These are phyloP conservation scores for Encephalitozoon intestinalis DNA, from an alignment of 371 early-diverging fungal genomes.

Conservation along the genomic window DNA sequence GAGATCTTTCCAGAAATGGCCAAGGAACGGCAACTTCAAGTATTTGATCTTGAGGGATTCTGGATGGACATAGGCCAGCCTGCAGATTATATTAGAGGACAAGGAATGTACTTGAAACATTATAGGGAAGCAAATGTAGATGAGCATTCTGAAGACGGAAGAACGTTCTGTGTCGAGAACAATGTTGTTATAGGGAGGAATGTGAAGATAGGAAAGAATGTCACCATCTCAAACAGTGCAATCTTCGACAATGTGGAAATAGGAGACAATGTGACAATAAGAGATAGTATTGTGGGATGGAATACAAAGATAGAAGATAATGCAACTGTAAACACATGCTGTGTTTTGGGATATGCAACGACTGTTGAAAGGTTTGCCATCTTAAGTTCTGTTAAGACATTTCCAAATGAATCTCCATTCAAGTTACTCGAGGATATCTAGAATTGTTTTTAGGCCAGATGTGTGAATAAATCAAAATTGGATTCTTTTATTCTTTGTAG, in stretches of 20 bases:
- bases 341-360: constrained; percentile 28
- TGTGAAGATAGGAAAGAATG: constrained; percentile 62
- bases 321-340: background rate
- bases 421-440: background rate
- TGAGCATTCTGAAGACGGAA: background rate
- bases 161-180: constrained; percentile 72
- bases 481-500: background rate
- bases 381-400: background rate
- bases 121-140: background rate
- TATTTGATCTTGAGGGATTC: constrained; percentile 84
- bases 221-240: constrained; percentile 75
- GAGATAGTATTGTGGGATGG: constrained; percentile 87
- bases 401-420: background rate
- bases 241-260: constrained; percentile 75
- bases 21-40: constrained; percentile 69
- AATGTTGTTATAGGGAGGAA: constrained; percentile 82
- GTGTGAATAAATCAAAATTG: background rate
- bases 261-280: constrained; percentile 77
- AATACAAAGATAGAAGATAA: constrained; percentile 63
- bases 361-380: background rate
- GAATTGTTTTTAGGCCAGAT: background rate
- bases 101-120: constrained; percentile 72
- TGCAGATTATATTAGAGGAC: constrained; percentile 87
- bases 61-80: constrained; percentile 99
- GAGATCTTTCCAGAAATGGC: constrained; percentile 91